phyloP scores from a whole-genome alignment of 352 stramenopile genomes.

The Phytophthora melonis region DNA sequence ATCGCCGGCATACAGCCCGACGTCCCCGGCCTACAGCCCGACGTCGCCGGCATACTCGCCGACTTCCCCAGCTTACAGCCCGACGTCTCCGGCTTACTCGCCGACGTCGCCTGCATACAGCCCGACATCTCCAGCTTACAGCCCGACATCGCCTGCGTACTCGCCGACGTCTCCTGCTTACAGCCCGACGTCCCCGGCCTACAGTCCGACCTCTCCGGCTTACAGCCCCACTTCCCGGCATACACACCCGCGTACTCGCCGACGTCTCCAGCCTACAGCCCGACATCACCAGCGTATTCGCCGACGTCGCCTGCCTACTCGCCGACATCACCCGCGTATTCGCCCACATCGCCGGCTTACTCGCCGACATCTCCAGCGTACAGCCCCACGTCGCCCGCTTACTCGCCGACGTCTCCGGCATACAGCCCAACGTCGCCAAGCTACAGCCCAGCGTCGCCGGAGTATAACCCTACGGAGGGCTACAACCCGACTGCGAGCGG shows the following conservation, averaged over 20 bases:
- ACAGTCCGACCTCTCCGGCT: conserved; percentile 83
- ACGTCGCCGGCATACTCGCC: conserved; percentile 85
- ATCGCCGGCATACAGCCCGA: conserved; percentile 81
- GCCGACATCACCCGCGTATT: conserved; percentile 74
- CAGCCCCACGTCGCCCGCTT: conserved; percentile 75
- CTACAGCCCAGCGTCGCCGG: conserved; percentile 81
- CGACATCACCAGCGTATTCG: conserved; percentile 72
- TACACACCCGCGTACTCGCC: conserved; percentile 87
- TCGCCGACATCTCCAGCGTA: conserved; percentile 76
- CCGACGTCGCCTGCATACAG: conserved; percentile 74
- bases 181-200: conserved; percentile 71
- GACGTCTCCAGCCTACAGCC: conserved; percentile 66
- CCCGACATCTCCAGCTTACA: conserved; percentile 76
- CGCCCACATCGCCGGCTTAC: conserved; percentile 74
- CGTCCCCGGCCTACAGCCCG: conserved; percentile 75
- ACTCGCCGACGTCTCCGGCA: conserved; percentile 76
- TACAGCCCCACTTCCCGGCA: conserved; percentile 82
- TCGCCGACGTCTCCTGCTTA: conserved; percentile 86
- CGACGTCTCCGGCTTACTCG: conserved; percentile 80
- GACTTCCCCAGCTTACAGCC: conserved; percentile 75
- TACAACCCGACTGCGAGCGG: conserved; percentile 80
- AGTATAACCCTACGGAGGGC: conserved; percentile 86
- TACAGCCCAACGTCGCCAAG: conserved; percentile 82
- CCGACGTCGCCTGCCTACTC: conserved; percentile 76
- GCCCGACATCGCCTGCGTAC: conserved; percentile 72